Evolutionary conservation across 1,284 basidiomycete species (phyloP), one percentile per base, ranked within the genome.

Genomic region (Mycena citricolor): DNA sequence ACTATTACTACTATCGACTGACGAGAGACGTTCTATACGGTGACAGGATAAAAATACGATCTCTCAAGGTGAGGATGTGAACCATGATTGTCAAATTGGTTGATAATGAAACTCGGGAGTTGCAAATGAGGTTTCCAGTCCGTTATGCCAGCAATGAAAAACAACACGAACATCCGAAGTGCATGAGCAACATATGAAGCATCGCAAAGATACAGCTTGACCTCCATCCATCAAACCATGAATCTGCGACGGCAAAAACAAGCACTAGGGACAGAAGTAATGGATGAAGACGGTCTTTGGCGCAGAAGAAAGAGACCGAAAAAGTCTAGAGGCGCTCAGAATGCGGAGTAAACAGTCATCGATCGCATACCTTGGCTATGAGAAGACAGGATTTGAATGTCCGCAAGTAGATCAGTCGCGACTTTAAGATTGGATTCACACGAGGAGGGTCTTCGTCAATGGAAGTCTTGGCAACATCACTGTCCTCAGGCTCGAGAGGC

Each of bases 331-430:
- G 21, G 12, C 22, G n/a, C 34, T 21, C 10, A 33, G 22, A 10
- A 22, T 20, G 26, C 26, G 5, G 16, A 22, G 5, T 20, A 13
- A n/a, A 12, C 11, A 32, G 14, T 11, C 12, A 12, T 13, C n/a
- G 13, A 11, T 4, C 8, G 49, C 57, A 4, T 47, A 80, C 80
- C 70, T 83, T 83, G 42, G 59, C 56, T 17, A 71, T 62, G 21
- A 77, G 57, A 13, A 76, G 52, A 29, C 60, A 64, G 21, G 71
- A 69, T 47, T 77, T 76, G 10, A 64, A 28, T 3, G 60, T 57
- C 39, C 63, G 59, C 19, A 62, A 49, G 47, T 60, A 54, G 1
- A 60, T 34, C 8, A 53, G 54, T 13, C 23, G 49, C 5, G 61
- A 36, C 32, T 46, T 34, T 39, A 24, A 8, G 19, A 24, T 19